These are phyloP conservation scores for Potentilla sterilis DNA, from an alignment of 306 rosid genomes.

Conservation along the genomic window DNA sequence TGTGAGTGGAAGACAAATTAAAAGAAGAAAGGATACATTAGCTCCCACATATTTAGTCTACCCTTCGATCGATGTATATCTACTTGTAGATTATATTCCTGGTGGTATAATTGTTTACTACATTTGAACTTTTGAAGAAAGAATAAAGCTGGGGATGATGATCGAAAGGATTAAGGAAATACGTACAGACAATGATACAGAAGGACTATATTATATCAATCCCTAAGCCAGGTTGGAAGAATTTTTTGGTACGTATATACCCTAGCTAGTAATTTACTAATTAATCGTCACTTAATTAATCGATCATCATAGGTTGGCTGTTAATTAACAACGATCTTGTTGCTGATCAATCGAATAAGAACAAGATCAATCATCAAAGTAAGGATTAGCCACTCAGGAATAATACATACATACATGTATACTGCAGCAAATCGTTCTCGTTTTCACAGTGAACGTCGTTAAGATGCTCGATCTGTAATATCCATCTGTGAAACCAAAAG, in stretches of 20 bases:
- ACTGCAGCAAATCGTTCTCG: no score
- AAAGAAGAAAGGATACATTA: neutral
- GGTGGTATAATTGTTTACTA: neutral
- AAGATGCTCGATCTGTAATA: no score
- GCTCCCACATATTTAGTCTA: neutral
- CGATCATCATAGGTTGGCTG: neutral
- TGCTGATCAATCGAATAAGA: no score
- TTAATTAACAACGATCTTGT: neutral
- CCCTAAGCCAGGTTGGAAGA: neutral
- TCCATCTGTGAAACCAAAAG: no score
- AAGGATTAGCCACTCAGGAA: no score
- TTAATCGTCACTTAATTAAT: neutral
- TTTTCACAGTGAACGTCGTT: no score
- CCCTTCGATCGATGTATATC: neutral
- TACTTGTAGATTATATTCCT: slow-evolving; percentile 13
- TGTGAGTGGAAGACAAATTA: slow-evolving; percentile 1
- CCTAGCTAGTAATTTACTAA: neutral
- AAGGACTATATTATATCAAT: neutral
- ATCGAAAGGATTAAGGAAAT: neutral
- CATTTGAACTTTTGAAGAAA: neutral
- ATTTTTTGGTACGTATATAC: neutral
- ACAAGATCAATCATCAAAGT: no score
- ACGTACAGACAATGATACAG: neutral
- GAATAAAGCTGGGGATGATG: neutral
- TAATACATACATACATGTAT: no score